phyloP scores from a whole-genome alignment of 116 monocot genomes.

The Papilionanthe hybrid region DNA sequence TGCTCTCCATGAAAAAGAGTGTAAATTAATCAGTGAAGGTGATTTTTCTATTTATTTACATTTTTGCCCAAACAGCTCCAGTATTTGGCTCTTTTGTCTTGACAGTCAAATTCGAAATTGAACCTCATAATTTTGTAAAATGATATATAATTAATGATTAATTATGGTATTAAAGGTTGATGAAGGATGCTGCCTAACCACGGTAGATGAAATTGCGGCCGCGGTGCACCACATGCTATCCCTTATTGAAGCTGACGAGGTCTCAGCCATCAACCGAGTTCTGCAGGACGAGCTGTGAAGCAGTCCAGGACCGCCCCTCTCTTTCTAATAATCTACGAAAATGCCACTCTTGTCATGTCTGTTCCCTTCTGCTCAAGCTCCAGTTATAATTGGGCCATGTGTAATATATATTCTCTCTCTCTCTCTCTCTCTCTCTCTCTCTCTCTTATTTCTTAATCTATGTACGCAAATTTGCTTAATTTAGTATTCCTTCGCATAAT shows the following conservation, averaged over 20 bases:
- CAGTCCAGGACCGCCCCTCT: not conserved
- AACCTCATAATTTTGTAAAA: too few species aligned
- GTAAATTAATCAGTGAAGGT: too few species aligned
- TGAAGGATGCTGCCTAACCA: conserved; percentile 74
- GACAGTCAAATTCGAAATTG: too few species aligned
- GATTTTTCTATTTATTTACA: too few species aligned
- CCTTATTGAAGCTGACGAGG: not conserved
- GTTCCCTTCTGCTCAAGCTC: not conserved
- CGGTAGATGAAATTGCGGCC: conserved; percentile 84
- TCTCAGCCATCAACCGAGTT: not conserved
- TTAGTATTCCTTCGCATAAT: too few species aligned
- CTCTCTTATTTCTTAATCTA: not conserved
- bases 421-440: not conserved
- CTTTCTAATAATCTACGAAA: not conserved
- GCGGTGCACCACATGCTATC: conserved; percentile 82
- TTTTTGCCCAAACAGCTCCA: too few species aligned
- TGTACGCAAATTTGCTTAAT: too few species aligned
- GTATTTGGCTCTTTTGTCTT: too few species aligned
- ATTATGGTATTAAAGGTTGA: conserved; percentile 55
- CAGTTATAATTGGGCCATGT: not conserved
- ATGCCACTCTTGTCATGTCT: not conserved
- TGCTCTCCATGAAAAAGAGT: too few species aligned
- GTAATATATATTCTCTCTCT: not conserved
- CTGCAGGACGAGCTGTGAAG: not conserved
- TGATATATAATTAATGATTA: not conserved